Evolutionary conservation across 192 early-diverging fungal species (phyloP).

Genomic region (Tieghemiomyces parasiticus): DNA sequence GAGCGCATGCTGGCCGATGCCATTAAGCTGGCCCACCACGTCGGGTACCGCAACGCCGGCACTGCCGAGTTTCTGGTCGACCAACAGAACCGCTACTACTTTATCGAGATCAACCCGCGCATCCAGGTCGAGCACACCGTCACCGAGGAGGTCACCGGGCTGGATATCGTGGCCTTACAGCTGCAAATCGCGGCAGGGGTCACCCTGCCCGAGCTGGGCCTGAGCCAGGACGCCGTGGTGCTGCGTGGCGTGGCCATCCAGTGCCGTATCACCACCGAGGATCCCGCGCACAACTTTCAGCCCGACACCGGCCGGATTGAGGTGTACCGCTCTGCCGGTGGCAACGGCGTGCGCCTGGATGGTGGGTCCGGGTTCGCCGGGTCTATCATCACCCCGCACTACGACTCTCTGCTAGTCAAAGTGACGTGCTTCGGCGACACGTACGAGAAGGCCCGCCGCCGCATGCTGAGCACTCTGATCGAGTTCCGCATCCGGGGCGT

Average conservation of each 20-base stretch:
- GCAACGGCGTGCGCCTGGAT: constrained; percentile 75
- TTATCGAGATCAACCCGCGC: constrained; percentile 96
- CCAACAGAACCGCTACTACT: constrained; percentile 74
- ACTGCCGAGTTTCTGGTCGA: constrained; percentile 97
- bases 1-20: constrained; percentile 77
- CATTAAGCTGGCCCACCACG: constrained; percentile 74
- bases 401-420: constrained; percentile 92
- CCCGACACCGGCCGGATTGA: constrained; percentile 94
- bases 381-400: constrained; percentile 85
- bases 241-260: constrained; percentile 84
- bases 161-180: constrained; percentile 87
- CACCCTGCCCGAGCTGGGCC: constrained; percentile 54
- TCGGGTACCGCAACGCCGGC: constrained; percentile 90
- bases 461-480: constrained; percentile 70
- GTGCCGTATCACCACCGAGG: constrained; percentile 94
- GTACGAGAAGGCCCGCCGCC: constrained; percentile 80
- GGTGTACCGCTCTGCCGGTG: constrained; percentile 82
- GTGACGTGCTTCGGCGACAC: constrained; percentile 72
- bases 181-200: constrained; percentile 89
- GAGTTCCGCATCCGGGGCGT: constrained; percentile 96
- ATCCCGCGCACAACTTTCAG: constrained; percentile 83
- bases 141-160: constrained; percentile 92
- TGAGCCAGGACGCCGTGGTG: constrained; percentile 67
- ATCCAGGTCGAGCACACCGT: constrained; percentile 98
- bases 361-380: constrained; percentile 82